phyloP scores from a whole-genome alignment of 2,329 filamentous ascomycete species.

The Aspergillus fructus region DNA sequence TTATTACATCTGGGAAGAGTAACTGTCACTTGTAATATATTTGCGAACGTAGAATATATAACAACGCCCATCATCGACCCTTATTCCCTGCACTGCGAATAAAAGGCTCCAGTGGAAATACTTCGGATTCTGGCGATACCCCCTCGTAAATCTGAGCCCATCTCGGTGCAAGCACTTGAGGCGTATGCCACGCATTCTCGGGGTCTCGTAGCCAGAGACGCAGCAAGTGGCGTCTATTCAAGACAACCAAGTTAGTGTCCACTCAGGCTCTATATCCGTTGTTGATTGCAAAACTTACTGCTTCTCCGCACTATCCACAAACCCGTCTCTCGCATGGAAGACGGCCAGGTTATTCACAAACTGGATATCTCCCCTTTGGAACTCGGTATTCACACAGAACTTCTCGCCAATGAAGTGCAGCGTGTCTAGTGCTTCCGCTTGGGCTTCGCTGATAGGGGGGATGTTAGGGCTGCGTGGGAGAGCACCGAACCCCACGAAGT shows the following conservation, averaged over 20 bases:
- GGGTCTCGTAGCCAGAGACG: slow-evolving; percentile 50
- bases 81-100: background rate
- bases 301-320: slow-evolving; percentile 38
- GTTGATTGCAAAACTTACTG: slow-evolving; percentile 30
- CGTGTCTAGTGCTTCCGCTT: slow-evolving; percentile 54
- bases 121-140: background rate
- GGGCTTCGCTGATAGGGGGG: slow-evolving; percentile 42
- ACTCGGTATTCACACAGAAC: slow-evolving; percentile 42
- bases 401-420: slow-evolving; percentile 51
- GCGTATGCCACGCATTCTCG: slow-evolving; percentile 48
- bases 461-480: slow-evolving; percentile 44
- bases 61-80: background rate
- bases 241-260: background rate
- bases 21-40: too few species aligned
- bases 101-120: background rate
- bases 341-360: slow-evolving; percentile 54
- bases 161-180: slow-evolving; percentile 28
- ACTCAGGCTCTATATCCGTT: too few species aligned
- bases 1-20: too few species aligned
- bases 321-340: slow-evolving; percentile 51
- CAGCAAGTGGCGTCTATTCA: slow-evolving; percentile 44
- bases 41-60: background rate
- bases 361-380: slow-evolving; percentile 51
- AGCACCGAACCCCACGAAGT: slow-evolving; percentile 53
- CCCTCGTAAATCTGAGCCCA: background rate